Evolutionary conservation across 768 basidiomycete genomes (phyloP).

Genomic region (Megacollybia marginata): DNA sequence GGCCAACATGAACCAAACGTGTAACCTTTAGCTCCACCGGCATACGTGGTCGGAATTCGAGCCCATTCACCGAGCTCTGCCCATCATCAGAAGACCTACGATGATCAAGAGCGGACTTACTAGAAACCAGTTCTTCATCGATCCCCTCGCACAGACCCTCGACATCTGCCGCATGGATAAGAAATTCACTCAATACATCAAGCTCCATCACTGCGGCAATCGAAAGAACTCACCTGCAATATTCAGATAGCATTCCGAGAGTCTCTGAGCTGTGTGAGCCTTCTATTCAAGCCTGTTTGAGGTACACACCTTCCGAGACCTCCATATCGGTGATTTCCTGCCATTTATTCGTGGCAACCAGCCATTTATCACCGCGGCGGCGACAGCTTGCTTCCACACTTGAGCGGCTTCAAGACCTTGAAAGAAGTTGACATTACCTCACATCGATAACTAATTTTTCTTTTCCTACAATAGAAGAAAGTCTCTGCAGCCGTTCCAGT

Average conservation of each 20-base stretch:
- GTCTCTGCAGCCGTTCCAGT: conserved; percentile 52
- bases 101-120: conserved; percentile 34
- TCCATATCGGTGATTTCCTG: conserved; percentile 94
- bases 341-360: conserved; percentile 99
- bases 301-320: conserved; percentile 62
- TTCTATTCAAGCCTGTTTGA: too few species aligned
- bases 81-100: conserved; percentile 6
- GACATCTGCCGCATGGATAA: conserved; percentile 97
- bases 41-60: conserved; percentile 88
- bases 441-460: conserved; percentile 92
- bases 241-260: conserved; percentile 64
- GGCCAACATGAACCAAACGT: neutral
- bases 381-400: conserved; percentile 58
- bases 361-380: conserved; percentile 67
- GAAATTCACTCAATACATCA: conserved; percentile 62
- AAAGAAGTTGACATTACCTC: conserved; percentile 44
- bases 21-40: conserved; percentile 88
- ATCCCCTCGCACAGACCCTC: conserved; percentile 97
- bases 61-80: conserved; percentile 89
- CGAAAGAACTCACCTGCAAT: conserved; percentile 58
- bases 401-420: neutral
- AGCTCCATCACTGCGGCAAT: neutral
- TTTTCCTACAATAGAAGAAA: conserved; percentile 66
- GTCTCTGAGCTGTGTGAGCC: conserved; percentile 43
- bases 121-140: conserved; percentile 78